Percentiles rank a stretch among this genome's conserved stretches.
These are phyloP conservation scores for Colletotrichum sp. DNA, from an alignment of 2,329 filamentous ascomycete species.

Conservation along the genomic window DNA sequence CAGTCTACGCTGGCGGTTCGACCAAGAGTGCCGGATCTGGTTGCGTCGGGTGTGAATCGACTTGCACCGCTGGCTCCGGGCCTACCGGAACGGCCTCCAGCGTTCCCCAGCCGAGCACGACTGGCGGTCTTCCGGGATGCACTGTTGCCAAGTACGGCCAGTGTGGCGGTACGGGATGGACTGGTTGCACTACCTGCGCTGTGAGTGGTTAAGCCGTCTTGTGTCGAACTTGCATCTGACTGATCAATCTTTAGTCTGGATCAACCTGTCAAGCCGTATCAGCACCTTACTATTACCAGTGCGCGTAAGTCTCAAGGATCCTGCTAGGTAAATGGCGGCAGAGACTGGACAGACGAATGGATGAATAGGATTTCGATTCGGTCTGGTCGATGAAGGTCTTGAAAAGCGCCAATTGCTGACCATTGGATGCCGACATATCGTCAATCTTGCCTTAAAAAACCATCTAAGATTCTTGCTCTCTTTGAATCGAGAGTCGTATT, in stretches of 20 bases:
- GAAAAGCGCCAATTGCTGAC: neutral
- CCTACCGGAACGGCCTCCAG: slow-evolving; percentile 29
- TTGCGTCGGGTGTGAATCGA: slow-evolving; percentile 45
- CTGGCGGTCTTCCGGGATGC: slow-evolving; percentile 4
- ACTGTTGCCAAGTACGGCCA: slow-evolving; percentile 15
- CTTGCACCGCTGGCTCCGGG: slow-evolving; percentile 37
- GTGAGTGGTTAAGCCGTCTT: neutral
- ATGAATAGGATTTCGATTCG: neutral
- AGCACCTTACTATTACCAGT: slow-evolving; percentile 9
- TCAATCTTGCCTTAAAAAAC: neutral
- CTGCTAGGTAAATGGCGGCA: neutral
- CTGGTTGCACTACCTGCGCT: slow-evolving; percentile 17
- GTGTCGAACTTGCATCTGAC: neutral
- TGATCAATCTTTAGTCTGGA: neutral
- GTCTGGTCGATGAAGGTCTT: neutral
- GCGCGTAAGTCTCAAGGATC: neutral
- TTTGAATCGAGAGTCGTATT: neutral
- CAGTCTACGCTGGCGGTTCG: slow-evolving; percentile 44
- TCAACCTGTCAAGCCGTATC: slow-evolving; percentile 11
- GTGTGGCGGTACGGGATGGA: slow-evolving; percentile 5
- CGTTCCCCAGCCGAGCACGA: slow-evolving; percentile 14
- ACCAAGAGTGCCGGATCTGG: slow-evolving; percentile 43
- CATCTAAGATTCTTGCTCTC: neutral
- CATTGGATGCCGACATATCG: neutral
- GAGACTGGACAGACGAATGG: neutral